Base-by-base conservation (phyloP, 2,329 filamentous ascomycete species). In the Hyphodiscus sp. region DNA sequence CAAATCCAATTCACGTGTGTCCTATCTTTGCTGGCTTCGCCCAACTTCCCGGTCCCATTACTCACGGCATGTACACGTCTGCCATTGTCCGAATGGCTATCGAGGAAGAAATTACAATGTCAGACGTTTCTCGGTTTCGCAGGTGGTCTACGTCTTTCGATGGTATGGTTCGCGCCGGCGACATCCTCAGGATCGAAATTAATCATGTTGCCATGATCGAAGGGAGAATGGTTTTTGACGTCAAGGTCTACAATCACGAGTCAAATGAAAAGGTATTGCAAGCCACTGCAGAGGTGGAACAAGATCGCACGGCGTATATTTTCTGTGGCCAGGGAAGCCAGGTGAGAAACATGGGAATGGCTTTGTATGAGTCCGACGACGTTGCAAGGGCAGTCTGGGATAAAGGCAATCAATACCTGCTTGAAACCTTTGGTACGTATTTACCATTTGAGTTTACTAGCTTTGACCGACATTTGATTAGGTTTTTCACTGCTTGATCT, bases 241-340 rank as follows among this genome's bases (percentile, higher is more conserved):
- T 73, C 16, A 55, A 66, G 38, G 70, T 64, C 1, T 51, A 52
- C 13, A 70, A 71, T 47, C 53, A 59, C 30, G 57, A 58, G 18
- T 66, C 57, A 3, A 63, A 57, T 15, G 65, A 69, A 18, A 67
- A 63, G 47, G 53, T 64, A 20, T 71, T 88, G 1, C 50, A 54
- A 16, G 68, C 59, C 1, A 62, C 65, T 45, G 65, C 63, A 18
- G 61, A 65, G 47, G 58, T 68, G 43, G 68, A 68, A 49, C 69
- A 67, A 38, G 57, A 58, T 2, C 51, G 52, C 2, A 70, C 71
- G 2, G 67, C 69, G 1, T 70, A 69, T 47, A 44, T 73, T 13
- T 74, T 74, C 52, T 71, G 69, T 8, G 72, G 72, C 1, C 72
- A 74, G 53, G 72, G 72, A 6, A 69, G 65, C 41, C 71, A 73